Evolutionary conservation across 129 eudicot species (phyloP).

Genomic region (Heracleum sosnowskyi): DNA sequence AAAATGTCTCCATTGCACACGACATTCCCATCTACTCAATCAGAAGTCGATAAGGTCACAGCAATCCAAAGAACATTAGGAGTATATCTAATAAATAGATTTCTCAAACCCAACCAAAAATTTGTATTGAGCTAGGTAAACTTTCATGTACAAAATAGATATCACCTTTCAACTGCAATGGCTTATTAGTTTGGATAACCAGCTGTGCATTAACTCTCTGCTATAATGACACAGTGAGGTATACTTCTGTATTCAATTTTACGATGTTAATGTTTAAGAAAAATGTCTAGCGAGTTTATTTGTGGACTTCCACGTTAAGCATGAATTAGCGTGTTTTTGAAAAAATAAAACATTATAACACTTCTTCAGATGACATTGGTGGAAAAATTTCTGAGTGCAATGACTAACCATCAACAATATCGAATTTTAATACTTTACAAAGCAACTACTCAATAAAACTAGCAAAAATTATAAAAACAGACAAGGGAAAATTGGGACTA

Average conservation of each 20-base stretch:
- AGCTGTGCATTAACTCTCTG: not conserved
- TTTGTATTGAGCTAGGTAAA: not conserved
- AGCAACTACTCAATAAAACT: not conserved
- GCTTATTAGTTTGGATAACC: not conserved
- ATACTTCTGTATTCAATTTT: not conserved
- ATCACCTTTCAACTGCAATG: not conserved
- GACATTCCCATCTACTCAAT: slow-evolving; percentile 71
- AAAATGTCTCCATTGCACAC: slow-evolving; percentile 79
- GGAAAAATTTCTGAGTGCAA: not conserved
- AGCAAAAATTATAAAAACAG: not conserved
- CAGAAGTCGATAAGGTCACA: not conserved
- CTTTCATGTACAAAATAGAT: not conserved
- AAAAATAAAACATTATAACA: not conserved
- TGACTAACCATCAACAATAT: not conserved
- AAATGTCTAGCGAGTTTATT: not conserved
- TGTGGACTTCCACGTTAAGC: not conserved
- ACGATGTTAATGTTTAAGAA: not conserved
- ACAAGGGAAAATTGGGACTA: not conserved
- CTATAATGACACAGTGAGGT: not conserved
- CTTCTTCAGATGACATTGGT: not conserved
- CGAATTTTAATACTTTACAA: not conserved
- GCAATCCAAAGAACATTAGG: not conserved
- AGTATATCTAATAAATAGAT: not conserved
- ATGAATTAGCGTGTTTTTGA: not conserved
- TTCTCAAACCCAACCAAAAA: not conserved